Evolutionary conservation across 169 alveolate genomes (phyloP), one percentile per base, ranked within the genome.

Genomic region (Eimeria brunetti): DNA sequence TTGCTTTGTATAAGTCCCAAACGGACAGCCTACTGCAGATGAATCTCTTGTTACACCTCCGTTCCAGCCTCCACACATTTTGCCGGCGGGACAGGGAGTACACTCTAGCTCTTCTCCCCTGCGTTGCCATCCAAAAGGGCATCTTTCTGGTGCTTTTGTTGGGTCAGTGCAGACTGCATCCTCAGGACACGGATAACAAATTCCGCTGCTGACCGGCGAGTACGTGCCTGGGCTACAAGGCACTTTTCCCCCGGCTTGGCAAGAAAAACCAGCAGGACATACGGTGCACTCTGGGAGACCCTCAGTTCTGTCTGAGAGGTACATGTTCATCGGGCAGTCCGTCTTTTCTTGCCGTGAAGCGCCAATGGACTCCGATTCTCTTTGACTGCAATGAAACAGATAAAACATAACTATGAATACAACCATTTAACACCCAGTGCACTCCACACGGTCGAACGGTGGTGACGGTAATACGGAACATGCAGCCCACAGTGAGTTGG

Each of bases 61-160:
- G 80, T 67, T 62, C 76, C 76, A 85, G 62, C 56, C 51, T 80
- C 58, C 71, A 60, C 92, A 85, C 92, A 85, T 85, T 62, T 41
- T 85, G 5, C 92, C 92, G 24, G 92, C 38, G 44, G 92, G 92
- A 49, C 92, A 85, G 14, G 92, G 92, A 14, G 92, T 62, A 41
- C 92, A 85, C 22, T 6, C 81, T 60, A 18, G 62, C 92, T 51
- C 92, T 12, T 85, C 92, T 41, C 92, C 92, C 33, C 44, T 85
- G 30, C 92, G 92, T 30, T 85, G 92, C 92, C 92, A 85, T 85
- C 92, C 92, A 27, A 85, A 60, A 18, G 92, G 92, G 81, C 92
- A 85, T 49, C 80, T 56, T 44, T 38, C 60, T 38, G 92, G 92
- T 18, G 36, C 58, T 62, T 85, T 36, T 60, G 92, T 81, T 22